Evolutionary conservation across 2,329 filamentous ascomycete species (phyloP), one percentile per base, ranked within the genome.

Genomic region (Aspergillus japonicus): DNA sequence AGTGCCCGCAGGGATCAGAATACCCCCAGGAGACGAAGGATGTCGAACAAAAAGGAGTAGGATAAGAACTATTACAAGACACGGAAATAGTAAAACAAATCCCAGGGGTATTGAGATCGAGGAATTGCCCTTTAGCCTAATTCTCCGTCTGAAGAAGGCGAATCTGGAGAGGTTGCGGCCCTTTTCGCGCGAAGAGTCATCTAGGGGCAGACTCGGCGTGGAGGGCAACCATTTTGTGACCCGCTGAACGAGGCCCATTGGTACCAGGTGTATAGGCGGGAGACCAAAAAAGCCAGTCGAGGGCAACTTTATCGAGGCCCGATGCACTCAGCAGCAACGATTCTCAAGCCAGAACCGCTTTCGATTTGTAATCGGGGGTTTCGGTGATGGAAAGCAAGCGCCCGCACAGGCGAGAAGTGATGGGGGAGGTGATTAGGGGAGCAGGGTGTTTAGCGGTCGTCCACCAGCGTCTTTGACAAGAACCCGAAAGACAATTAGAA

Each of bases 31-130:
- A 35, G 90, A 91, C 73, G 88, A 89, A 60, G 94, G 92, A 80
- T 97, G 92, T 72, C 89, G 87, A 71, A 96, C 85, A 75, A 98
- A 92, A 62, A 99, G 85, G 70, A 96, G 82, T 65, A 98, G 81
- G 76, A 98, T 96, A 75, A 97, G 84, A 70, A 96, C 85, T 79
- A 98, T 86, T 71, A 97, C 91, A 74, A 97, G 89, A 74, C 90
- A 87, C 66, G 95, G 95, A 75, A 98, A 98, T 68, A 98, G 81
- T 66, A 99, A 84, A 68, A 98, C 92, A 72, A 97, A 87, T 67
- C 94, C 94, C 55, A 99, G 82, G 26, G 95, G 95, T 73, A 98
- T 89, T 54, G 94, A 96, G 75, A 97, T 87, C 71, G 89, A 90
- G 57, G 93, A 97, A 78, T 96, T 96, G 70, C 92, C 91, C 78